A percentile compares a stretch with the other conserved stretches of the same genome.
These are phyloP conservation scores for Penicillium salamii DNA, from an alignment of 495 filamentous ascomycete species.

Conservation along the genomic window DNA sequence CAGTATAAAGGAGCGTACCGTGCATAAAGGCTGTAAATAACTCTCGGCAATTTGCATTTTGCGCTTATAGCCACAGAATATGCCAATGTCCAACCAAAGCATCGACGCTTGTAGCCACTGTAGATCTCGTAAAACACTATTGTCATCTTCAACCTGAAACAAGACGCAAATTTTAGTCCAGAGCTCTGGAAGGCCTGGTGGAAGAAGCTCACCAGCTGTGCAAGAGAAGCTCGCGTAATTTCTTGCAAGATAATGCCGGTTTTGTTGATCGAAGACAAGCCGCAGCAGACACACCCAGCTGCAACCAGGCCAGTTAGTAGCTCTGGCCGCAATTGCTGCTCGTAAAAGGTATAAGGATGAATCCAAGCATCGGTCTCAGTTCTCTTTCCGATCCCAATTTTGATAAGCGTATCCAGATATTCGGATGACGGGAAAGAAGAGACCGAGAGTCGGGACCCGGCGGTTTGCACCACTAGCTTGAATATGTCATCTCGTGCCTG, in stretches of 20 bases:
- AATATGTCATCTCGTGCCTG: constrained; percentile 26
- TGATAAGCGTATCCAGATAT: constrained; percentile 56
- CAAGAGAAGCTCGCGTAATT: constrained; percentile 41
- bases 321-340: constrained; percentile 48
- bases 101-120: constrained; percentile 53
- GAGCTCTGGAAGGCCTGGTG: not conserved
- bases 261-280: constrained; percentile 51
- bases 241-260: constrained; percentile 61
- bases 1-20: constrained; percentile 21
- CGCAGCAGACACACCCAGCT: constrained; percentile 53
- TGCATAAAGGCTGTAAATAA: constrained; percentile 45
- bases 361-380: constrained; percentile 55
- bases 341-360: constrained; percentile 51
- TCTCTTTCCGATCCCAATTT: constrained; percentile 54
- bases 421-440: constrained; percentile 56
- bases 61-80: constrained; percentile 59
- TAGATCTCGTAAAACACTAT: constrained; percentile 50
- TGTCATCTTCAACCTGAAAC: constrained; percentile 52
- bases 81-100: constrained; percentile 53
- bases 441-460: constrained; percentile 42
- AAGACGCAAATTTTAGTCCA: not conserved
- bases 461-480: constrained; percentile 20
- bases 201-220: constrained; percentile 31
- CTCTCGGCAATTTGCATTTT: constrained; percentile 66
- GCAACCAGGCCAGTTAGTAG: constrained; percentile 51